These are phyloP conservation scores for Calonectria pseudoreteaudii DNA, from an alignment of 2,329 filamentous ascomycete species.

Conservation along the genomic window DNA sequence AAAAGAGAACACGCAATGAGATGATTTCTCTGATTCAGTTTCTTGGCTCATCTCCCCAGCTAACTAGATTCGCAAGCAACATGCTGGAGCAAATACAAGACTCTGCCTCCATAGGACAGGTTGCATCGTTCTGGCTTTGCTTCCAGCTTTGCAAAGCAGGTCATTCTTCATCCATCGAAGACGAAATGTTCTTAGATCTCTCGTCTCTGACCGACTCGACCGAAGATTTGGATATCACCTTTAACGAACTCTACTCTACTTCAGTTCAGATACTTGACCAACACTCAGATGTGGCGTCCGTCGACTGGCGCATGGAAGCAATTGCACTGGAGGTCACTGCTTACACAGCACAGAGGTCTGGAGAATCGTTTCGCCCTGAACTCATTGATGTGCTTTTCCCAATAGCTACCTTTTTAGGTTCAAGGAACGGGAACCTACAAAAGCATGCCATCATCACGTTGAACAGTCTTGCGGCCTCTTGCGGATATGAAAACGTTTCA, in stretches of 20 bases:
- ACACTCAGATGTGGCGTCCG: conserved; percentile 59
- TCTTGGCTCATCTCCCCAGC: conserved; percentile 68
- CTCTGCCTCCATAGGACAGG: conserved; percentile 66
- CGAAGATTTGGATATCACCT: conserved; percentile 59
- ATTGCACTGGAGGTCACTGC: conserved; percentile 85
- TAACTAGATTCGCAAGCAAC: conserved; percentile 70
- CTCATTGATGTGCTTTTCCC: conserved; percentile 93
- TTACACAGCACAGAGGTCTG: conserved; percentile 76
- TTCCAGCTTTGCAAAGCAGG: conserved; percentile 76
- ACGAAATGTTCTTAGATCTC: conserved; percentile 75
- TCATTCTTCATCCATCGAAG: conserved; percentile 61
- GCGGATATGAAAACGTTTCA: conserved; percentile 79
- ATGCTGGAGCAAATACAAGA: conserved; percentile 74
- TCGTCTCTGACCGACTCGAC: conserved; percentile 52
- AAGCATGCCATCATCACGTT: conserved; percentile 86
- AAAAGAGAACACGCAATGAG: conserved; percentile 69
- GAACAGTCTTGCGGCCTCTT: conserved; percentile 81
- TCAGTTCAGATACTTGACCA: conserved; percentile 72
- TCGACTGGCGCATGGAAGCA: conserved; percentile 80
- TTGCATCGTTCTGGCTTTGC: conserved; percentile 85
- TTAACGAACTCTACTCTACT: conserved; percentile 76
- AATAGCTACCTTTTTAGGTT: conserved; percentile 88
- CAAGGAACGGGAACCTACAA: conserved; percentile 74
- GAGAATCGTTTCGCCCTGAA: conserved; percentile 80
- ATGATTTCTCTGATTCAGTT: conserved; percentile 69